phyloP scores from a whole-genome alignment of 2,329 filamentous ascomycete genomes.

The Aureobasidium sp. region DNA sequence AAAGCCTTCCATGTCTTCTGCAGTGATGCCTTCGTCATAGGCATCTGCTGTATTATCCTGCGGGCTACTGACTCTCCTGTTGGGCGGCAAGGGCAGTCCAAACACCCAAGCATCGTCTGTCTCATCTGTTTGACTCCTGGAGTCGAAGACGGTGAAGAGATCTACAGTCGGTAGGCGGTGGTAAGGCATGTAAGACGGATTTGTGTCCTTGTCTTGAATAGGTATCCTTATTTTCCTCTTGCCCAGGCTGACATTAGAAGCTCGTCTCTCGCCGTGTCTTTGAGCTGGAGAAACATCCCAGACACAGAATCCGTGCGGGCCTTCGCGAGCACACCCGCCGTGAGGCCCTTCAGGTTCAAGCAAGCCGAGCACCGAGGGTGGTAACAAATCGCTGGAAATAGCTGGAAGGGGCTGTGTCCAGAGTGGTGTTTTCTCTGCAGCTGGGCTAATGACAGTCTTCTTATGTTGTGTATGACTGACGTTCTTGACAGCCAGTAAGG shows the following conservation, averaged over 20 bases:
- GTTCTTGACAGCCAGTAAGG: slow-evolving; percentile 54
- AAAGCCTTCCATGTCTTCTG: slow-evolving; percentile 14
- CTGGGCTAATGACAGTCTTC: slow-evolving; percentile 42
- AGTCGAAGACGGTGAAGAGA: slow-evolving; percentile 55
- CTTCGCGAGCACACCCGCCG: slow-evolving; percentile 20
- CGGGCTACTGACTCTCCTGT: slow-evolving; percentile 1
- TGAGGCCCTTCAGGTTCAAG: slow-evolving; percentile 13
- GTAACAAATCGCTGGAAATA: slow-evolving; percentile 12
- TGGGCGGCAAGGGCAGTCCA: slow-evolving; percentile 1
- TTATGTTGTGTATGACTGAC: slow-evolving; percentile 30
- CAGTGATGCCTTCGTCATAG: slow-evolving; percentile 7
- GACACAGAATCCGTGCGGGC: slow-evolving; percentile 32
- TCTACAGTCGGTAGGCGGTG: slow-evolving; percentile 80
- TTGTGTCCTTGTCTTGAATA: slow-evolving; percentile 81
- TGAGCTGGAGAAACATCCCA: slow-evolving; percentile 15
- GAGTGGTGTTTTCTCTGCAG: slow-evolving; percentile 12
- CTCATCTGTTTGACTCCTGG: not conserved
- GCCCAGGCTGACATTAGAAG: not conserved
- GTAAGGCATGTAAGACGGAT: slow-evolving; percentile 90
- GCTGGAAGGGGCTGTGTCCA: slow-evolving; percentile 12
- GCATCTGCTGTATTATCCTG: not conserved
- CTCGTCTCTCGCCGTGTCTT: not conserved
- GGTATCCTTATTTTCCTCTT: not conserved
- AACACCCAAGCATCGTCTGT: not conserved
- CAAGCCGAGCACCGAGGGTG: slow-evolving; percentile 11